Conservation (phyloP, 495 filamentous ascomycete genomes). For the Penicillium subrubescens region DNA sequence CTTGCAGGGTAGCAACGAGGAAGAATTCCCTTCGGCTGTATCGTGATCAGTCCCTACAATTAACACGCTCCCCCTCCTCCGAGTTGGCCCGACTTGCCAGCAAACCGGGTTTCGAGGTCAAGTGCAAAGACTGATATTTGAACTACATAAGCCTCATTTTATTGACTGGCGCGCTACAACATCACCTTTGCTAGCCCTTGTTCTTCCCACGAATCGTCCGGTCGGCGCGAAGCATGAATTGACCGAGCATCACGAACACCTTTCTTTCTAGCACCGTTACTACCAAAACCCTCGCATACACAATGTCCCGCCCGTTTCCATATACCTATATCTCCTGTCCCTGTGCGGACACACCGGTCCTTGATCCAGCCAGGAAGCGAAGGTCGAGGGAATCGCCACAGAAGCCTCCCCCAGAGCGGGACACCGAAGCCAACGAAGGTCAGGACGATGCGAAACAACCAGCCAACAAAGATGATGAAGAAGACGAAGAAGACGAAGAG, state of each 20-base stretch:
- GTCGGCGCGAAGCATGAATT: constrained; percentile 26
- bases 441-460: constrained; percentile 20
- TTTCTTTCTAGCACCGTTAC: constrained; percentile 1
- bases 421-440: constrained; percentile 26
- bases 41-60: constrained; percentile 11
- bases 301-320: constrained; percentile 77
- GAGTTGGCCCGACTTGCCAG: background rate
- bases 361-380: constrained; percentile 41
- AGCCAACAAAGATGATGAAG: constrained; percentile 22
- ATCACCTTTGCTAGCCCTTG: background rate
- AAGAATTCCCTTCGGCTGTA: background rate
- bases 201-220: background rate
- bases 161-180: background rate
- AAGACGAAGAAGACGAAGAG: constrained; percentile 73
- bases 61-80: constrained; percentile 5
- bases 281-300: background rate
- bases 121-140: background rate
- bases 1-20: background rate
- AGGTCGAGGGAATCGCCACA: constrained; percentile 44
- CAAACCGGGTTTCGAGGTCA: background rate
- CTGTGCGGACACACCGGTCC: constrained; percentile 65
- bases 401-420: constrained; percentile 40
- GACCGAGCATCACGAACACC: constrained; percentile 7
- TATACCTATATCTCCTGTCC: constrained; percentile 93
- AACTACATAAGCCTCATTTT: background rate